Evolutionary conservation across 2,329 filamentous ascomycete genomes (phyloP).

Genomic region (Anisogramma anomala): DNA sequence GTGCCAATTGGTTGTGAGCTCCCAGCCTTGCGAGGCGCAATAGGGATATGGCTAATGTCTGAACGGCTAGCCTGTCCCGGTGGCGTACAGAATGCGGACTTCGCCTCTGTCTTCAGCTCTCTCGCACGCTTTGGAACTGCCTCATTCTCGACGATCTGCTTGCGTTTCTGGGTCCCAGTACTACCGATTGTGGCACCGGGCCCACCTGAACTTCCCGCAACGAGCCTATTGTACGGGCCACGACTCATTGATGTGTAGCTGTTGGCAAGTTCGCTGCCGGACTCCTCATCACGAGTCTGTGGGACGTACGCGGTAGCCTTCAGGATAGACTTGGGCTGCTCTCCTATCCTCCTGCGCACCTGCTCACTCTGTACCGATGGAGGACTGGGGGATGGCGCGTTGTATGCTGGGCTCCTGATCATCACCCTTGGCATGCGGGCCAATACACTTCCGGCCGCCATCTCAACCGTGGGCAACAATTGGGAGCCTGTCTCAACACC

Average conservation of each 20-base stretch:
- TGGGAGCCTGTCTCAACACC: background rate
- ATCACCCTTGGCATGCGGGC: constrained; percentile 6
- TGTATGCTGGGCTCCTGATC: constrained; percentile 6
- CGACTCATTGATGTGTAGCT: constrained; percentile 2
- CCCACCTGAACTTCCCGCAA: background rate
- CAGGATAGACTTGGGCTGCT: constrained; percentile 10
- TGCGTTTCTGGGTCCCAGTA: background rate
- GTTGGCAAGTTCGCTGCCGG: background rate
- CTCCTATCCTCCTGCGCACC: constrained; percentile 1
- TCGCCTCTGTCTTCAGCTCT: background rate
- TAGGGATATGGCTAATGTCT: background rate
- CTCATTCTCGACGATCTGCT: background rate
- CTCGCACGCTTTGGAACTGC: background rate
- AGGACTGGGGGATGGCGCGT: constrained; percentile 3
- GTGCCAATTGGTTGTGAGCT: background rate
- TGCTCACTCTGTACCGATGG: constrained; percentile 10
- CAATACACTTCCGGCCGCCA: background rate
- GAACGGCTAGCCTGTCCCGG: background rate
- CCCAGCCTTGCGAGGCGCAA: background rate
- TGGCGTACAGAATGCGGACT: background rate
- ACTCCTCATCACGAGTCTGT: background rate
- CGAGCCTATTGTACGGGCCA: constrained; percentile 9
- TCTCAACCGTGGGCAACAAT: background rate
- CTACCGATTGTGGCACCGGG: background rate
- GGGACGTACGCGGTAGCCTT: background rate